These are phyloP conservation scores for Mortierella sp. DNA, from an alignment of 371 early-diverging fungal genomes.

Conservation along the genomic window DNA sequence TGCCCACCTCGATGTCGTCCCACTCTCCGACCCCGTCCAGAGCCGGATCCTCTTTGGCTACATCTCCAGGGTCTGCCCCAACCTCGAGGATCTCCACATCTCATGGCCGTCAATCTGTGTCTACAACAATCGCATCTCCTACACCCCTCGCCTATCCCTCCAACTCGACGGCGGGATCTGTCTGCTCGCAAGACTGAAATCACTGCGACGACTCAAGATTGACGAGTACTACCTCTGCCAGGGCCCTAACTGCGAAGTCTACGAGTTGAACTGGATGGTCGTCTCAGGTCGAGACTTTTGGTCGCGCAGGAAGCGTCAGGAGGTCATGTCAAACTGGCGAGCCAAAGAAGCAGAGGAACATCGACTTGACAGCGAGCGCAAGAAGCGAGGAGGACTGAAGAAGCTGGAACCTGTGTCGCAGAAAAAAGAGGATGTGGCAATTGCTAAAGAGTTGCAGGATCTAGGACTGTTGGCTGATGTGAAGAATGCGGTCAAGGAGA, in stretches of 20 bases:
- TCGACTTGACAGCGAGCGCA: not conserved
- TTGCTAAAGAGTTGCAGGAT: not conserved
- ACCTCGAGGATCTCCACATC: not conserved
- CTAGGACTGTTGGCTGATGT: not conserved
- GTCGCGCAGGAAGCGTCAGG: not conserved
- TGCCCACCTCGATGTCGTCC: not conserved
- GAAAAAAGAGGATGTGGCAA: not conserved
- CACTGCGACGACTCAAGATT: not conserved
- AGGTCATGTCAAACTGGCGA: not conserved
- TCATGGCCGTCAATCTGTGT: not conserved
- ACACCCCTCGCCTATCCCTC: not conserved
- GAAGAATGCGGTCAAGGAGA: not conserved
- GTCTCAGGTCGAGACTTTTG: not conserved
- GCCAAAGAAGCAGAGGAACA: not conserved
- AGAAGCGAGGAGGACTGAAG: not conserved
- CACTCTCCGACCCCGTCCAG: not conserved
- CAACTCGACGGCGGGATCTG: not conserved
- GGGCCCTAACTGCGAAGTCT: not conserved
- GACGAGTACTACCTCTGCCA: constrained; percentile 7
- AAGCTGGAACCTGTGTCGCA: not conserved
- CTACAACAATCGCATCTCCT: not conserved
- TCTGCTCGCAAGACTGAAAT: not conserved
- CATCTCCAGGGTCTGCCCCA: constrained; percentile 3
- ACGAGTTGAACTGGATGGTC: constrained; percentile 7
- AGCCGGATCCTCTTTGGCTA: constrained; percentile 1